Percentiles rank a stretch among this genome's conserved stretches.
Conservation (phyloP, 2,329 filamentous ascomycete species). For the Pseudogymnoascus sp. region DNA sequence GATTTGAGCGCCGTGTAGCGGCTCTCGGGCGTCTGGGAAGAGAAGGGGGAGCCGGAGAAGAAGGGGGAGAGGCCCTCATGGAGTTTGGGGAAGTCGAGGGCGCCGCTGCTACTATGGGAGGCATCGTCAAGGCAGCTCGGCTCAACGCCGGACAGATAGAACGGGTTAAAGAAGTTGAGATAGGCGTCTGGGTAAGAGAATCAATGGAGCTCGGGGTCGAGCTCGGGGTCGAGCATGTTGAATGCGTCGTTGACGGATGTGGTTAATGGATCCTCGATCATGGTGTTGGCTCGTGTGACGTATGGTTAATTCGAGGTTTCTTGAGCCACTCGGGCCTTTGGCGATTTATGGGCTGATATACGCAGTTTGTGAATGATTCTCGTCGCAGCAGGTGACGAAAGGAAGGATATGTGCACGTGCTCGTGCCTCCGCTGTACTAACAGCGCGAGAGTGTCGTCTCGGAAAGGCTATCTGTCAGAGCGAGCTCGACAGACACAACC, state of each 20-base stretch:
- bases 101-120: not conserved
- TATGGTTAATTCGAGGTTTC: no score
- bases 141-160: not conserved
- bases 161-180: not conserved
- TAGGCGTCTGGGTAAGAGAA: not conserved
- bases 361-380: no score
- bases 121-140: not conserved
- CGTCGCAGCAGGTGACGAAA: no score
- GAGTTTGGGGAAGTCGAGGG: not conserved
- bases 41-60: not conserved
- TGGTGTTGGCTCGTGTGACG: not conserved
- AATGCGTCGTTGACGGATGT: not conserved
- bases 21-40: not conserved
- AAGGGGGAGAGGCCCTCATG: not conserved
- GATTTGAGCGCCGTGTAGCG: not conserved
- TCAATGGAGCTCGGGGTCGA: not conserved
- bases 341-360: no score
- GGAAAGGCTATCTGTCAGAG: no score
- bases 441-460: no score
- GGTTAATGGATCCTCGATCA: not conserved
- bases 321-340: no score
- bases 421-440: no score
- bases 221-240: not conserved
- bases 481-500: no score
- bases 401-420: no score